Conservation (phyloP, 2,329 filamentous ascomycete genomes). For the Colletotrichum scovillei region DNA sequence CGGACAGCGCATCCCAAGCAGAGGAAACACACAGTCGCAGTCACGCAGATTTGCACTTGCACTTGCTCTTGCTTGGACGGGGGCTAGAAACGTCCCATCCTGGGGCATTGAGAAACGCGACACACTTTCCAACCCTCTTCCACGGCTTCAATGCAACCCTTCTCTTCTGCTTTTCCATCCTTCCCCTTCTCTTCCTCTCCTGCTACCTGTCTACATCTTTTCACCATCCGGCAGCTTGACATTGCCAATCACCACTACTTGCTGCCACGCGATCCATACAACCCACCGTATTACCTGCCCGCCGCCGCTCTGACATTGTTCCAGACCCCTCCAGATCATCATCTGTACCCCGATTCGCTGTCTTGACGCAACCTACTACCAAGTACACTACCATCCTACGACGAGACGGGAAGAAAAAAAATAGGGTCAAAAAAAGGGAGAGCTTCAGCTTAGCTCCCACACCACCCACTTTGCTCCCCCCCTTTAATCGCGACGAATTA, state of each 20-base stretch:
- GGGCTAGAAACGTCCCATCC: conserved; percentile 32
- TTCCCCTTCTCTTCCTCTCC: neutral
- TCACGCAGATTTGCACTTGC: too few species aligned
- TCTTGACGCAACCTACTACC: neutral
- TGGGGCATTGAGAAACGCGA: conserved; percentile 34
- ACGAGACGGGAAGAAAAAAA: neutral
- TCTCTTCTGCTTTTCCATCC: neutral
- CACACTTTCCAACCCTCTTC: conserved; percentile 34
- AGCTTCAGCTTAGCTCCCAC: conserved; percentile 18
- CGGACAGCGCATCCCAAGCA: conserved; percentile 6
- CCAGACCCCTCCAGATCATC: conserved; percentile 15
- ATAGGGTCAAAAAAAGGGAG: neutral
- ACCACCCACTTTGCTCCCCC: neutral
- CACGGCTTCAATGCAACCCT: conserved; percentile 29
- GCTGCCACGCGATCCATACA: neutral
- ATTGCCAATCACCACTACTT: neutral
- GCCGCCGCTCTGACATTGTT: conserved; percentile 7
- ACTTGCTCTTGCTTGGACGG: conserved; percentile 1
- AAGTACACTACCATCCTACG: neutral
- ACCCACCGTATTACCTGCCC: neutral
- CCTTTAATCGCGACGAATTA: conserved; percentile 15
- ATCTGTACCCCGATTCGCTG: conserved; percentile 2
- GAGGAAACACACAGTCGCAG: conserved; percentile 4
- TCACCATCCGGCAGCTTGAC: neutral
- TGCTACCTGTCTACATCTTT: neutral